Percentiles rank a stretch among this genome's conserved stretches.
phyloP scores from a whole-genome alignment of 2,329 filamentous ascomycete species.

The Claviceps sp. region DNA sequence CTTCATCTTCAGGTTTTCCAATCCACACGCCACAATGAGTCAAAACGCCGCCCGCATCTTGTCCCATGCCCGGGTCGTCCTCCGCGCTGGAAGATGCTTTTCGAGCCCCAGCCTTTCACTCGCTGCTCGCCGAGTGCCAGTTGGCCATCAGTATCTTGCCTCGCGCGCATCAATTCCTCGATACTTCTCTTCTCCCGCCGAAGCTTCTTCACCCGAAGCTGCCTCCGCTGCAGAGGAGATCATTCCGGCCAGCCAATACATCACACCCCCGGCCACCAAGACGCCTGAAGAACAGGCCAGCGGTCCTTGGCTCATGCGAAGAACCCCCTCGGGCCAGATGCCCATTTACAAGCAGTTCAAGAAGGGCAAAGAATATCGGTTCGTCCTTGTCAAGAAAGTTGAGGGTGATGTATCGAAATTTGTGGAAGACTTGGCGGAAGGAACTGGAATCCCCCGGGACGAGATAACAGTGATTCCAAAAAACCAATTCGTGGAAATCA shows the following conservation, averaged over 20 bases:
- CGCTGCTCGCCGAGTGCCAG: constrained; percentile 8
- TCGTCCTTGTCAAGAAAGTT: constrained; percentile 61
- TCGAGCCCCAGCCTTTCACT: constrained; percentile 4
- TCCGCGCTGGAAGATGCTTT: constrained; percentile 10
- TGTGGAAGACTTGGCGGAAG: constrained; percentile 46
- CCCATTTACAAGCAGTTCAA: constrained; percentile 66
- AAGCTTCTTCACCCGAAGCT: constrained; percentile 9
- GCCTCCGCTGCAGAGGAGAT: too few species aligned
- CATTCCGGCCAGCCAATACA: constrained; percentile 10
- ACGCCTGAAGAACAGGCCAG: constrained; percentile 16
- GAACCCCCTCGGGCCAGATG: constrained; percentile 57
- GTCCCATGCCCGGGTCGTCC: constrained; percentile 12
- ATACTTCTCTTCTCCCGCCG: constrained; percentile 6
- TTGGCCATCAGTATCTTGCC: constrained; percentile 6
- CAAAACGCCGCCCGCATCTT: constrained; percentile 13
- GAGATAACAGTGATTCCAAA: constrained; percentile 42
- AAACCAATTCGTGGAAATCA: constrained; percentile 64
- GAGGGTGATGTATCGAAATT: constrained; percentile 58
- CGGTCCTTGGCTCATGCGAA: constrained; percentile 53
- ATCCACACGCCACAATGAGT: constrained; percentile 13
- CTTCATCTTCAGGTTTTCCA: neutral
- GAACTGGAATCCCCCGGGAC: constrained; percentile 41
- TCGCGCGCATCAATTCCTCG: constrained; percentile 10
- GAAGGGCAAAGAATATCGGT: constrained; percentile 53
- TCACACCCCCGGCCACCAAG: constrained; percentile 18